Conservation (phyloP, 345 rosid species). For the Lagerstroemia speciosa region DNA sequence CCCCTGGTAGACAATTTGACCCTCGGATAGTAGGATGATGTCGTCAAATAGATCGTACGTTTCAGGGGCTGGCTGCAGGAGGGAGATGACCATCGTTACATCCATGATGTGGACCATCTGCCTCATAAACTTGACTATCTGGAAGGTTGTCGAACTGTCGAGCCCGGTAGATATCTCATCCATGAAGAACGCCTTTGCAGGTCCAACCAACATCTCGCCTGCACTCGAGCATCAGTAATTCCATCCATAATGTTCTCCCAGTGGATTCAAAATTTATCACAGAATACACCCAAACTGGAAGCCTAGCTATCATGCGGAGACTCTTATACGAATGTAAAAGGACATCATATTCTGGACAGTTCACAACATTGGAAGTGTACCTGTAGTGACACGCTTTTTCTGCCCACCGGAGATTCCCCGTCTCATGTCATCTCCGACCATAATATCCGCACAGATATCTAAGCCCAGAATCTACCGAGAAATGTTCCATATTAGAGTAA, state of each 20-base stretch:
- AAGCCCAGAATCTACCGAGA: slow-evolving; percentile 25
- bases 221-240: neutral
- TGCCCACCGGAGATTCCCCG: slow-evolving; percentile 45
- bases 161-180: slow-evolving; percentile 49
- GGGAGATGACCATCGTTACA: slow-evolving; percentile 32
- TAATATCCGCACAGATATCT: slow-evolving; percentile 34
- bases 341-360: neutral
- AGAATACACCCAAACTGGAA: neutral
- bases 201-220: slow-evolving; percentile 42
- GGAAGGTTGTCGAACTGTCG: slow-evolving; percentile 44
- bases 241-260: neutral
- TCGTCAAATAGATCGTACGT: slow-evolving; percentile 41
- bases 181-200: slow-evolving; percentile 38
- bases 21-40: slow-evolving; percentile 34
- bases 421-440: slow-evolving; percentile 40
- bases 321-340: too few relatives aligned
- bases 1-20: slow-evolving; percentile 40
- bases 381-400: slow-evolving; percentile 39
- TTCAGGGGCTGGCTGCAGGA: slow-evolving; percentile 50
- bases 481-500: neutral
- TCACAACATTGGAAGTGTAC: slow-evolving; percentile 4
- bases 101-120: slow-evolving; percentile 42
- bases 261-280: neutral
- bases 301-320: neutral
- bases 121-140: slow-evolving; percentile 33